Conservation (phyloP, 768 basidiomycete genomes). For the Amanita rimosa region DNA sequence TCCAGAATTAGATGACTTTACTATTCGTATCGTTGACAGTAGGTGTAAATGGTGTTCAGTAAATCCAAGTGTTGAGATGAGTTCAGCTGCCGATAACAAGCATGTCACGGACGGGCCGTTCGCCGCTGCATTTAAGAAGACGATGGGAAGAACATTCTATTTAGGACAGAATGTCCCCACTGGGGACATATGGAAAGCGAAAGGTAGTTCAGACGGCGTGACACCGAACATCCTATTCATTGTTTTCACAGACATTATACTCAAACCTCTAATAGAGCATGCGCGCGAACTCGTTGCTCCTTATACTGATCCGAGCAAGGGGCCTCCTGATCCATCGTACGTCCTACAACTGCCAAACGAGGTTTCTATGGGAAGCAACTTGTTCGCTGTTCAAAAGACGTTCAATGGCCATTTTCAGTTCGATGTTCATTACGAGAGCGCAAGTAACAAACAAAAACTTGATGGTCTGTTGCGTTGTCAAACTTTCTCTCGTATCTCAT, state of each 20-base stretch:
- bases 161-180: conserved; percentile 48
- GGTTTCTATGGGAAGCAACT: conserved; percentile 57
- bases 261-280: conserved; percentile 45
- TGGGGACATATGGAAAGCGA: conserved; percentile 76
- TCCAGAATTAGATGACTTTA: conserved; percentile 75
- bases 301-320: conserved; percentile 37
- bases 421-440: conserved; percentile 82
- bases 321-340: conserved; percentile 71
- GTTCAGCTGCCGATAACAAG: conserved; percentile 44
- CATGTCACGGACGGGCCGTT: conserved; percentile 45
- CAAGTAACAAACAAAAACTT: conserved; percentile 51
- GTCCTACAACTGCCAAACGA: conserved; percentile 71
- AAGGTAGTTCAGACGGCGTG: conserved; percentile 34
- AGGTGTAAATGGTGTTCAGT: conserved; percentile 2
- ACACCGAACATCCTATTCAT: conserved; percentile 1
- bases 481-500: not conserved
- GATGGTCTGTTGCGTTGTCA: conserved; percentile 35
- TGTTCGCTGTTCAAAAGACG: conserved; percentile 80
- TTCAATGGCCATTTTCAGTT: conserved; percentile 83
- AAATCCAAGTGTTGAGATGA: not conserved
- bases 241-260: conserved; percentile 40
- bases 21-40: conserved; percentile 74
- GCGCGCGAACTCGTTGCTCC: conserved; percentile 43
- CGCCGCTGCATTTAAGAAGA: conserved; percentile 43
- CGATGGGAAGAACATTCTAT: conserved; percentile 62